Conservation (phyloP, 208 protist genomes). For the Crithidia sp. region DNA sequence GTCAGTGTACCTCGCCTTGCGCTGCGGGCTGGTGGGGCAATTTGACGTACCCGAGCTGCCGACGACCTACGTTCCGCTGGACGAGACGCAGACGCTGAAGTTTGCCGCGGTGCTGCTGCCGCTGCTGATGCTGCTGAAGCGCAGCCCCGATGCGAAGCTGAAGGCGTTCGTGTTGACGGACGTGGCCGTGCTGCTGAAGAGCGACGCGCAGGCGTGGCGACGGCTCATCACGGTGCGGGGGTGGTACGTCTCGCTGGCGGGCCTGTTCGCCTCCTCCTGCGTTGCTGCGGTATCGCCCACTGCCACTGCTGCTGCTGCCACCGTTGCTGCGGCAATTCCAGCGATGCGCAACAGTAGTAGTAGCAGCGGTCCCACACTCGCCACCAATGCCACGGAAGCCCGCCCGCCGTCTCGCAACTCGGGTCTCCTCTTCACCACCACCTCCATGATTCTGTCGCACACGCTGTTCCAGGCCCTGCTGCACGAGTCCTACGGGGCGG, state of each 20-base stretch:
- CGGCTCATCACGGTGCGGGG: slow-evolving; percentile 57
- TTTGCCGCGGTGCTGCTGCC: slow-evolving; percentile 63
- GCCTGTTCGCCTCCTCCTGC: slow-evolving; percentile 42
- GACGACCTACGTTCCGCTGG: slow-evolving; percentile 36
- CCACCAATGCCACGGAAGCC: neutral
- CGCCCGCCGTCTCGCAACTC: neutral
- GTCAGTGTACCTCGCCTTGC: slow-evolving; percentile 66
- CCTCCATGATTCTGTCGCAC: slow-evolving; percentile 53
- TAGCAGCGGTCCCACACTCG: neutral
- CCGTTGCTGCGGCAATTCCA: neutral
- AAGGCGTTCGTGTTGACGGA: slow-evolving; percentile 61
- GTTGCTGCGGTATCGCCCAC: neutral
- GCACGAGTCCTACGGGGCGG: slow-evolving; percentile 70
- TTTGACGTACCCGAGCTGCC: slow-evolving; percentile 52
- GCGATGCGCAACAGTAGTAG: neutral
- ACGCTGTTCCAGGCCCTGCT: slow-evolving; percentile 67
- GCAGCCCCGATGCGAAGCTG: slow-evolving; percentile 41
- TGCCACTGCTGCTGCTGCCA: neutral
- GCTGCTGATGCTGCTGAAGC: slow-evolving; percentile 64
- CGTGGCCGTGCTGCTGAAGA: slow-evolving; percentile 54
- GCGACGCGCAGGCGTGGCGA: slow-evolving; percentile 66
- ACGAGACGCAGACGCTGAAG: slow-evolving; percentile 42
- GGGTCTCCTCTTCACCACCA: slow-evolving; percentile 31
- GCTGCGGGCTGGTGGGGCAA: slow-evolving; percentile 63
- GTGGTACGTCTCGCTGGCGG: slow-evolving; percentile 71